phyloP scores from a whole-genome alignment of 306 rosid species.

The Aeschynomene evenia region DNA sequence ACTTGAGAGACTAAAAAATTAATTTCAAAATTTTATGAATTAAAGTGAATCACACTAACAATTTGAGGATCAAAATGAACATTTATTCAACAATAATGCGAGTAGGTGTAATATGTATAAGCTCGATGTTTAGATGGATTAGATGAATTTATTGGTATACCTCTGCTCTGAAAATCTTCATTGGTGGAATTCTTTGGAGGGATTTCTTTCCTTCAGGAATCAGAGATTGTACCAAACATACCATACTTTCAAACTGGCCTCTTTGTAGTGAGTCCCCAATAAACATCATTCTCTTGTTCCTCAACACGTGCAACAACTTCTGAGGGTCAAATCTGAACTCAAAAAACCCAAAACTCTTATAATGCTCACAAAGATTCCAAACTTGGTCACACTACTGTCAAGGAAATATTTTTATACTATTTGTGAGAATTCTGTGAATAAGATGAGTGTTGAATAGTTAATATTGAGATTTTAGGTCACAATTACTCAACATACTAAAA shows the following conservation, averaged over 20 bases:
- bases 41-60: too few species aligned
- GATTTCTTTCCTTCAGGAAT: slow-evolving; percentile 79
- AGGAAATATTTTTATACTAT: not conserved
- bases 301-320: slow-evolving; percentile 70
- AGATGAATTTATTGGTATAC: slow-evolving; percentile 30
- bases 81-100: too few species aligned
- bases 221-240: slow-evolving; percentile 76
- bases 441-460: too few species aligned
- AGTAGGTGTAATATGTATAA: not conserved
- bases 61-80: too few species aligned
- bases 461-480: too few species aligned
- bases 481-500: too few species aligned
- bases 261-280: slow-evolving; percentile 90
- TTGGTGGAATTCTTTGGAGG: slow-evolving; percentile 73
- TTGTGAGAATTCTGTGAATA: not conserved
- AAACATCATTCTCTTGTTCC: slow-evolving; percentile 79
- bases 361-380: not conserved
- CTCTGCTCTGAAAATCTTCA: slow-evolving; percentile 73
- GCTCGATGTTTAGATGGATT: not conserved
- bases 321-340: slow-evolving; percentile 72
- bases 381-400: not conserved
- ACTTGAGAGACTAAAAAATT: too few species aligned
- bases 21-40: too few species aligned
- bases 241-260: slow-evolving; percentile 85
- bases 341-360: not conserved